Conservation (phyloP, 805 yeast species). For the Priceomyces haplophilus region DNA sequence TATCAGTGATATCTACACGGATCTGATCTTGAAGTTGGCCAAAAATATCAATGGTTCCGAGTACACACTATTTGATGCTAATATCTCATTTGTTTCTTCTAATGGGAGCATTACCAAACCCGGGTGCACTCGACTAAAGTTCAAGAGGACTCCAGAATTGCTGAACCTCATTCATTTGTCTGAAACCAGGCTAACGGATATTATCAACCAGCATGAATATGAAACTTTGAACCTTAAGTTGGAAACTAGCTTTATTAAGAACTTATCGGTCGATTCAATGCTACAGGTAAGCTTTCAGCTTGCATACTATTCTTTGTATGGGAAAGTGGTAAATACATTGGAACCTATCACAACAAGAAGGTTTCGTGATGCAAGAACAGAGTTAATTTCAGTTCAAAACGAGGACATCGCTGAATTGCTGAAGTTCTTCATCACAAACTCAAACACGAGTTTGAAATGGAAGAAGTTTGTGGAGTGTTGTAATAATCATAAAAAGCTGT, state of each 20-base stretch:
- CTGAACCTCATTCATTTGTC: constrained; percentile 49
- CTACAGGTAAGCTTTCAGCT: constrained; percentile 53
- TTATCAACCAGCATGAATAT: constrained; percentile 57
- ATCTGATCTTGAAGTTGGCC: constrained; percentile 54
- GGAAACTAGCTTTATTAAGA: constrained; percentile 34
- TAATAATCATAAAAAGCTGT: constrained; percentile 45
- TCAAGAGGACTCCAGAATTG: constrained; percentile 46
- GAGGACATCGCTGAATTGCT: constrained; percentile 50
- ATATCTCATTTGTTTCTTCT: constrained; percentile 35
- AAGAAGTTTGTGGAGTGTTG: constrained; percentile 50
- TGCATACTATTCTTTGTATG: constrained; percentile 54
- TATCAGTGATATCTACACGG: constrained; percentile 57
- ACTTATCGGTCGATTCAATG: constrained; percentile 49
- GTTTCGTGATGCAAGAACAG: constrained; percentile 68
- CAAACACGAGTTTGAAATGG: constrained; percentile 48
- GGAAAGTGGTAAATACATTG: constrained; percentile 46
- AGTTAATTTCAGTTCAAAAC: constrained; percentile 63
- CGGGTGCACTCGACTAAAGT: constrained; percentile 23
- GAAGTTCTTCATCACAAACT: constrained; percentile 61
- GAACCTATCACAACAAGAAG: constrained; percentile 66
- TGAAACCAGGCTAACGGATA: constrained; percentile 57
- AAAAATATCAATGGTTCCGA: constrained; percentile 56
- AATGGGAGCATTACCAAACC: constrained; percentile 37
- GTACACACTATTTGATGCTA: constrained; percentile 49
- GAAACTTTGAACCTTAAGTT: constrained; percentile 38